Base-by-base conservation (phyloP, 1,139 yeast genomes). In the Geotrichum citri-aurantii region DNA sequence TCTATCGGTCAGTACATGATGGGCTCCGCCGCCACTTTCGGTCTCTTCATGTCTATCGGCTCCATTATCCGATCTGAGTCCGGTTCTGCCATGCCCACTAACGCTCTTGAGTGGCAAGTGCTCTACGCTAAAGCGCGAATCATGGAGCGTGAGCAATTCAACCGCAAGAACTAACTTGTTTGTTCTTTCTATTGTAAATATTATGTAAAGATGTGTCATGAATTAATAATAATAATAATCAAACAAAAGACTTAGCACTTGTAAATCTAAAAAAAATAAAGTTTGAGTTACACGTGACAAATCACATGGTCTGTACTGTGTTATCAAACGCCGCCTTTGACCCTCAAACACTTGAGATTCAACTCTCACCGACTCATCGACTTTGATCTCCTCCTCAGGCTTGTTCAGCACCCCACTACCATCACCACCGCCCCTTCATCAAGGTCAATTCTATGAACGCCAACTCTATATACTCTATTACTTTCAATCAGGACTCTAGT, bases 21-120 rank as follows among this genome's bases (percentile, higher is more conserved):
- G 73, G 98, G 98, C 57, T 90, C 97, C 5, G 97, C 96, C 14
- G 97, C 95, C 55, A 93, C 97, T 14, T 93, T 95, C 74, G 97
- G 97, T 69, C 81, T 92, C 69, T 91, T 93, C 73, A 92, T 93
- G 98, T 88, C 96, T 52, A 86, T 91, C 67, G 97, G 97, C 46
- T 71, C 74, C 29, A 71, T 92, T 33, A 92, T 92, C 65, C 84
- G 98, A 77, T 88, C 96, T 51, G 97, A 85, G 62, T 65, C 63
- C 8, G 56, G 59, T 14, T 59, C 64, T 19, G 12, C 37, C 11
- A 31, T 31, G 37, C 69, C 70, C 26, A 65, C 62, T 33, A 59
- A 60, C 24, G 72, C 72, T n/a, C 58, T 66, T 37, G 70, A 69
- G 52, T 69, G 72, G 71, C 67, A 66, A 52, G 27, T 67, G 50